Evolutionary conservation across 108 stramenopile genomes (phyloP), one percentile per base, ranked within the genome.

Genomic region (Cyclotella choctawhatcheeana): DNA sequence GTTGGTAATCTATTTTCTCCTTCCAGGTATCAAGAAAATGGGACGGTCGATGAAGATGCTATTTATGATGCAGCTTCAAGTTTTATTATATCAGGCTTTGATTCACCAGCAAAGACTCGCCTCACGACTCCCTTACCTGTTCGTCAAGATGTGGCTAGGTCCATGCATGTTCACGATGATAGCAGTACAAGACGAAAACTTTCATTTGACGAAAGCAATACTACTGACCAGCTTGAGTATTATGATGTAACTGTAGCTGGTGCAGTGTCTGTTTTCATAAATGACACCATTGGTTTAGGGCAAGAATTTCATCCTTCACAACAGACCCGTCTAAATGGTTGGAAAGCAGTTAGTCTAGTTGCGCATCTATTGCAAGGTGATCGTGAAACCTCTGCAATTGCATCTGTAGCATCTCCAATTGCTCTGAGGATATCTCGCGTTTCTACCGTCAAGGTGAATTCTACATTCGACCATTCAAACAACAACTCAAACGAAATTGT

Each of bases 71-170:
- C 84, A 35, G 84, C 84, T 13, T 69, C 81, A 40, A 55, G 50
- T 17, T 84, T 84, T 60, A 82, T 84, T 6, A 40, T 69, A 3
- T 77, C 84, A 55, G 76, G 65, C 50, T 84, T 77, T 44, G 67
- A 72, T 16, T 60, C 60, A 20, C 45, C 60, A 47, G 24, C 53
- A 0, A 56, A 64, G 31, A 37, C 35, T 44, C 47, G 43, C 13
- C 27, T 50, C 24, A 30, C 45, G 5, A 55, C 45, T 35, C 58
- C 58, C 24, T 16, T 64, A 1, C 34, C 34, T 31, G 63, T 64
- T 7, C 44, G 63, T 20, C 34, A 32, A 55, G 54, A 55, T 43
- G 26, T 74, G 8, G 51, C 47, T 17, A 51, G 56, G 35, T 60
- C 59, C 3, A 60, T 60, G 59, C 20, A 20, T 56, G 31, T 12